Conservation (phyloP, 768 basidiomycete genomes). For the Russula vinacea region DNA sequence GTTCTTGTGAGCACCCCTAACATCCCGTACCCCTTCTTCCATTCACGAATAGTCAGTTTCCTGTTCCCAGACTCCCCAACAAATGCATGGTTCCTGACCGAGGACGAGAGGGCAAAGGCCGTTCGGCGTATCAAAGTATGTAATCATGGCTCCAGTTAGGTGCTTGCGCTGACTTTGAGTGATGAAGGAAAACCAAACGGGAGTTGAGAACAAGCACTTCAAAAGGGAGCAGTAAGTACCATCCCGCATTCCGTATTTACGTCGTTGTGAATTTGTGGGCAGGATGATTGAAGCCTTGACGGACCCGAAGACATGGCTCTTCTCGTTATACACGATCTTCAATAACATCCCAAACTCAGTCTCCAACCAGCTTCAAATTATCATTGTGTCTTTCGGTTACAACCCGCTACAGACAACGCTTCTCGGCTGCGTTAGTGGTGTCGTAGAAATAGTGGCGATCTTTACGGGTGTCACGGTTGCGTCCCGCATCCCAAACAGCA, state of each 20-base stretch:
- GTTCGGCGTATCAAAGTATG: conserved; percentile 60
- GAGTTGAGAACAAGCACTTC: conserved; percentile 78
- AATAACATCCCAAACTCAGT: conserved; percentile 66
- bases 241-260: not conserved
- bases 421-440: conserved; percentile 62
- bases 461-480: conserved; percentile 60
- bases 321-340: conserved; percentile 61
- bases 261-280: not conserved
- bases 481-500: conserved; percentile 52
- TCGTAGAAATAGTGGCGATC: conserved; percentile 66
- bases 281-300: conserved; percentile 66
- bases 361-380: conserved; percentile 62
- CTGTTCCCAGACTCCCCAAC: conserved; percentile 75
- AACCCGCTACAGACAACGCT: conserved; percentile 62
- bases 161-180: not conserved
- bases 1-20: conserved; percentile 37
- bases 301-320: conserved; percentile 76
- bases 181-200: conserved; percentile 66
- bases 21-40: not conserved
- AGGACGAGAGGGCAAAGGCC: conserved; percentile 58
- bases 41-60: conserved; percentile 42
- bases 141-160: not conserved
- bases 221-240: conserved; percentile 69
- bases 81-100: conserved; percentile 70
- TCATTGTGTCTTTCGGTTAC: conserved; percentile 66